Conservation (phyloP, 1,139 yeast genomes). For the Meyerozyma sp. region DNA sequence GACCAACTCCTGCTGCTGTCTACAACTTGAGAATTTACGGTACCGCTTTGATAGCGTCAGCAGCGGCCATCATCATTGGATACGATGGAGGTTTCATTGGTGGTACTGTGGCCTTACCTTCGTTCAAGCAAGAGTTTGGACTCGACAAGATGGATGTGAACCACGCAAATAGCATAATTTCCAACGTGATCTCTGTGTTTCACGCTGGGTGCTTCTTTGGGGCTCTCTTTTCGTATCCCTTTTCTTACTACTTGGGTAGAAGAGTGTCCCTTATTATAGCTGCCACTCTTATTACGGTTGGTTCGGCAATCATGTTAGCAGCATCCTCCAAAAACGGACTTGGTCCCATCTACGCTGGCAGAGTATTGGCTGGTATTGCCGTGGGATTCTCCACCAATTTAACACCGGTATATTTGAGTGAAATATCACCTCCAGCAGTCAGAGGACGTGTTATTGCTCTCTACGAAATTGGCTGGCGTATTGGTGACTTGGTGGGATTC, state of each 20-base stretch:
- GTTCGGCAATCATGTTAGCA: constrained; percentile 38
- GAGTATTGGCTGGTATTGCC: constrained; percentile 37
- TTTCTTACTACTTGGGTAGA: constrained; percentile 36
- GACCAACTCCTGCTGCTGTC: constrained; percentile 36
- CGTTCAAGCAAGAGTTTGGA: constrained; percentile 32
- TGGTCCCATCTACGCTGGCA: constrained; percentile 38
- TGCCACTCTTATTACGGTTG: constrained; percentile 31
- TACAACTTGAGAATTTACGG: constrained; percentile 31
- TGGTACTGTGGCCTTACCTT: constrained; percentile 35
- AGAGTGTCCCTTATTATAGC: constrained; percentile 27
- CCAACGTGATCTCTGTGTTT: constrained; percentile 39
- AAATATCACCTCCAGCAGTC: constrained; percentile 36
- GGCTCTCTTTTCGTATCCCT: constrained; percentile 36
- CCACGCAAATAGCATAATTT: constrained; percentile 20
- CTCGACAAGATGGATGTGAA: constrained; percentile 17
- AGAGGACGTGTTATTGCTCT: constrained; percentile 35
- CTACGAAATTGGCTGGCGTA: constrained; percentile 41
- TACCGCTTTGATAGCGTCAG: constrained; percentile 37
- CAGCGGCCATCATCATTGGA: constrained; percentile 35
- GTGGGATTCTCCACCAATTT: constrained; percentile 39
- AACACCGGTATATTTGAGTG: constrained; percentile 38
- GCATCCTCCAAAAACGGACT: constrained; percentile 24
- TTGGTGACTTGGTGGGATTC: constrained; percentile 39
- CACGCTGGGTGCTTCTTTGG: constrained; percentile 48
- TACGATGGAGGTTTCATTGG: constrained; percentile 43